Evolutionary conservation across 2,329 filamentous ascomycete genomes (phyloP).

Genomic region (Penicillium frequentans): DNA sequence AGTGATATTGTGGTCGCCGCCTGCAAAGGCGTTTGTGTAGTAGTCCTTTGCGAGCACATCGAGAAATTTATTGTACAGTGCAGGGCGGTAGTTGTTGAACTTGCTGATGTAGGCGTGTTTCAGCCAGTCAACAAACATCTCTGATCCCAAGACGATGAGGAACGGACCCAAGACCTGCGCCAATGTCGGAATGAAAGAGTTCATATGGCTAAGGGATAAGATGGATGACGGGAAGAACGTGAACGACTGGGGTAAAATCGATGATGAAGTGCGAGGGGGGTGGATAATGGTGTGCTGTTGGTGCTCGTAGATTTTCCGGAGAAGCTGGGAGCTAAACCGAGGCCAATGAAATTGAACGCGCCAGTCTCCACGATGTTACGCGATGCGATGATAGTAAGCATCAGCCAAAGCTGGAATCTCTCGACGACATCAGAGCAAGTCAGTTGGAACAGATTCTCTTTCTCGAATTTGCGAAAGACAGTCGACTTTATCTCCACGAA

Average conservation of each 20-base stretch:
- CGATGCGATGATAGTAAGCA: conserved; percentile 93
- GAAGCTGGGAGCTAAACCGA: conserved; percentile 34
- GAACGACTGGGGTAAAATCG: conserved; percentile 86
- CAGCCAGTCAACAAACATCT: conserved; percentile 95
- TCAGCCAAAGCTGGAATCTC: conserved; percentile 95
- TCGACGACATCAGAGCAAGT: conserved; percentile 97
- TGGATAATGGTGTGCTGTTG: conserved; percentile 54
- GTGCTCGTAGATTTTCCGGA: conserved; percentile 33
- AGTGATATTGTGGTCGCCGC: conserved; percentile 79
- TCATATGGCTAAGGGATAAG: conserved; percentile 44
- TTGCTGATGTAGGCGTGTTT: conserved; percentile 98
- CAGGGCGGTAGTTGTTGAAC: conserved; percentile 95
- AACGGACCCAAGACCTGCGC: conserved; percentile 92
- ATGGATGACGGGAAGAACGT: conserved; percentile 67
- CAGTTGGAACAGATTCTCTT: conserved; percentile 94
- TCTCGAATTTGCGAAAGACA: conserved; percentile 98
- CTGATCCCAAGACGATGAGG: conserved; percentile 87
- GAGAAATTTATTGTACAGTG: conserved; percentile 83
- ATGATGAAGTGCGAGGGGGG: conserved; percentile 58
- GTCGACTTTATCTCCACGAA: conserved; percentile 99
- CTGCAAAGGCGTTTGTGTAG: conserved; percentile 83
- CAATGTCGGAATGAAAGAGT: conserved; percentile 44
- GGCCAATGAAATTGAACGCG: conserved; percentile 62
- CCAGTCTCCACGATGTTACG: conserved; percentile 96
- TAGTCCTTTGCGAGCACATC: conserved; percentile 97